Percentiles rank a stretch among this genome's conserved stretches.
These are phyloP conservation scores for Malassezia cuniculi DNA, from an alignment of 1,284 basidiomycete genomes.

Conservation along the genomic window DNA sequence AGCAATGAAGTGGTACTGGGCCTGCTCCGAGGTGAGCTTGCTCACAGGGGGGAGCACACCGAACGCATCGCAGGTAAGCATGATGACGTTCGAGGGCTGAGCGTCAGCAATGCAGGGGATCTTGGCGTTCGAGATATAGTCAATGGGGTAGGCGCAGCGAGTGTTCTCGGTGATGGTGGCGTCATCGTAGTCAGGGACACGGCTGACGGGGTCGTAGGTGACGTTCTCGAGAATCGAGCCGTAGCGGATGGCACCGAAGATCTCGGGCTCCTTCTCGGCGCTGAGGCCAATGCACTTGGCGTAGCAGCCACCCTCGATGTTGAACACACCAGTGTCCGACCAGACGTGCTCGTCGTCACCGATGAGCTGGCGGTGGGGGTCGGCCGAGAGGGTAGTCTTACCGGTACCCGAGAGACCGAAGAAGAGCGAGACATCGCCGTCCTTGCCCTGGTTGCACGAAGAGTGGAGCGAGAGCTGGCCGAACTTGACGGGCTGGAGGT, in stretches of 20 bases:
- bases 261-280: constrained; percentile 91
- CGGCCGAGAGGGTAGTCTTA: constrained; percentile 55
- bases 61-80: constrained; percentile 95
- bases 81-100: constrained; percentile 70
- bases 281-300: constrained; percentile 97
- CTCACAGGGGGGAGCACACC: constrained; percentile 94
- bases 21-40: constrained; percentile 82
- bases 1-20: constrained; percentile 59
- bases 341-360: constrained; percentile 46
- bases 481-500: constrained; percentile 96
- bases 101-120: constrained; percentile 46
- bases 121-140: constrained; percentile 81
- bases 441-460: constrained; percentile 89
- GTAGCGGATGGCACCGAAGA: constrained; percentile 85
- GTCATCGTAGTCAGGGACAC: constrained; percentile 89
- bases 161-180: constrained; percentile 96
- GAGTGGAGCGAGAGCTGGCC: constrained; percentile 96
- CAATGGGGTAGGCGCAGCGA: constrained; percentile 55
- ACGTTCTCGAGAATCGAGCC: constrained; percentile 98
- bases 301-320: constrained; percentile 99
- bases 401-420: constrained; percentile 97
- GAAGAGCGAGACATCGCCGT: constrained; percentile 91
- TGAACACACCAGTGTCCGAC: constrained; percentile 70
- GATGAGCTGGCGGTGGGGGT: constrained; percentile 37
- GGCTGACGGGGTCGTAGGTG: constrained; percentile 79